Conservation (phyloP, 768 basidiomycete species). For the Collybiopsis confluens region DNA sequence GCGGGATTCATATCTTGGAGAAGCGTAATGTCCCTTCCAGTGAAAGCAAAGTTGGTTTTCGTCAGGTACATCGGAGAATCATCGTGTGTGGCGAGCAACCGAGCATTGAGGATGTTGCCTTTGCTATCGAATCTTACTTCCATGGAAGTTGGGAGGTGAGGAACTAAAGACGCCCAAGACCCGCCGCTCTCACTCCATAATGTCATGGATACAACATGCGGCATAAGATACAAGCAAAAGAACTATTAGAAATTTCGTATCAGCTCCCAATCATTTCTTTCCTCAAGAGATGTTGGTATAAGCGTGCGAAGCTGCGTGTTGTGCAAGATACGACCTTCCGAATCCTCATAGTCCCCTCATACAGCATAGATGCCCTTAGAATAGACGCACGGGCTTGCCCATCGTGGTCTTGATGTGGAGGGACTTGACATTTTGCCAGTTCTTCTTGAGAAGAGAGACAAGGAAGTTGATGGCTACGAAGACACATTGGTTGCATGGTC, state of each 20-base stretch:
- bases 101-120: slow-evolving; percentile 41
- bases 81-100: slow-evolving; percentile 38
- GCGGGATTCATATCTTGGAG: slow-evolving; percentile 45
- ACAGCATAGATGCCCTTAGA: slow-evolving; percentile 45
- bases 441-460: slow-evolving; percentile 98
- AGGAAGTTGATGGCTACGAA: slow-evolving; percentile 94
- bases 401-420: slow-evolving; percentile 98
- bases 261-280: slow-evolving; percentile 92
- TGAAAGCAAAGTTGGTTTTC: slow-evolving; percentile 37
- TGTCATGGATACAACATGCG: background rate
- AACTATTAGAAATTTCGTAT: slow-evolving; percentile 28
- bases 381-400: slow-evolving; percentile 97
- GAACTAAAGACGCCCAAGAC: too few species aligned
- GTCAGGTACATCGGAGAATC: slow-evolving; percentile 40
- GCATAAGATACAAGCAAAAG: background rate
- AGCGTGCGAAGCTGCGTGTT: slow-evolving; percentile 98
- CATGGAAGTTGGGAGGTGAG: slow-evolving; percentile 34
- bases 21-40: slow-evolving; percentile 39
- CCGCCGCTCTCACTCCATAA: too few species aligned
- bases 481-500: slow-evolving; percentile 5
- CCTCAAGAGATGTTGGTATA: slow-evolving; percentile 82
- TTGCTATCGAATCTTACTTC: slow-evolving; percentile 51
- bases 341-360: slow-evolving; percentile 16
- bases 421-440: slow-evolving; percentile 99
- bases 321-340: slow-evolving; percentile 60